phyloP scores from a whole-genome alignment of 371 early-diverging fungal genomes.

The Saksenaea vasiformis region DNA sequence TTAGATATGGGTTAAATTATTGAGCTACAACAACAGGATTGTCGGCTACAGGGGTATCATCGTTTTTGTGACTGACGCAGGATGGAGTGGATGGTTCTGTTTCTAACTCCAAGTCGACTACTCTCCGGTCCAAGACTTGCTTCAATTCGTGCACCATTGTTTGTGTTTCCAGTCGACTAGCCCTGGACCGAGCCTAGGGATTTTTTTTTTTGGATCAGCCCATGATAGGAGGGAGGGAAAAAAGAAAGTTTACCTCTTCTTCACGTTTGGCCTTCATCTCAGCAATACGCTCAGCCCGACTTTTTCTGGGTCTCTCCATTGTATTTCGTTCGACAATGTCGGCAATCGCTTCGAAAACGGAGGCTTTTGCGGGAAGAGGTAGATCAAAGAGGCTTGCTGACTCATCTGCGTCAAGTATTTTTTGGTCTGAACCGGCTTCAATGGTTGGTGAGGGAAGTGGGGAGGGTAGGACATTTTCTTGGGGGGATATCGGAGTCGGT shows the following conservation, averaged over 20 bases:
- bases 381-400: slow-evolving; percentile 35
- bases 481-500: slow-evolving; percentile 19
- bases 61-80: not conserved
- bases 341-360: slow-evolving; percentile 47
- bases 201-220: not conserved
- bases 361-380: slow-evolving; percentile 42
- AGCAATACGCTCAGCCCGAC: slow-evolving; percentile 61
- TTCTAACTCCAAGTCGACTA: slow-evolving; percentile 36
- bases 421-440: slow-evolving; percentile 6
- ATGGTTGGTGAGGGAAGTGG: slow-evolving; percentile 20
- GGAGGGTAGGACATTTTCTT: slow-evolving; percentile 16
- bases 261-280: slow-evolving; percentile 53
- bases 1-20: not conserved
- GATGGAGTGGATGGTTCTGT: not conserved
- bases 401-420: slow-evolving; percentile 30
- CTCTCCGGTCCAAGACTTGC: slow-evolving; percentile 56
- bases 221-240: not conserved
- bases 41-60: not conserved
- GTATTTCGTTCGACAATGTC: slow-evolving; percentile 38
- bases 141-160: slow-evolving; percentile 69
- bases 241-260: slow-evolving; percentile 40
- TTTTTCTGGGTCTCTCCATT: slow-evolving; percentile 39
- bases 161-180: slow-evolving; percentile 38
- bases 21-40: not conserved
- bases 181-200: slow-evolving; percentile 32